These are phyloP conservation scores for Tetracladium setigerum DNA, from an alignment of 495 filamentous ascomycete genomes.

Conservation along the genomic window DNA sequence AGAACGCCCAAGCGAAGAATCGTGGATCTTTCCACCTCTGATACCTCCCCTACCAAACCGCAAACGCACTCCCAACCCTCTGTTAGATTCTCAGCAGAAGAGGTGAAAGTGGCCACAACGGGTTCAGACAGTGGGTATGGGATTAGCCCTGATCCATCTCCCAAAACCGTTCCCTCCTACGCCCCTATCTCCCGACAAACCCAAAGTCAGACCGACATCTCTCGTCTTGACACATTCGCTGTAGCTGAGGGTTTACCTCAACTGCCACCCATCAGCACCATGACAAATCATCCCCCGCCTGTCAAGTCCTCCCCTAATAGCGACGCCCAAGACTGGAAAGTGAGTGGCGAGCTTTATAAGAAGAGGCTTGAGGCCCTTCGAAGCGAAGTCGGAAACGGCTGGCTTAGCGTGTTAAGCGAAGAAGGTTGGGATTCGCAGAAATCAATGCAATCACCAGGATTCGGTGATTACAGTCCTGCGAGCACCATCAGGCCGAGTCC, in stretches of 20 bases:
- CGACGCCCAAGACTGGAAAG: constrained; percentile 52
- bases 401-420: constrained; percentile 79
- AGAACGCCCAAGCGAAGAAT: constrained; percentile 64
- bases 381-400: constrained; percentile 74
- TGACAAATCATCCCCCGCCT: constrained; percentile 31
- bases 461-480: constrained; percentile 31
- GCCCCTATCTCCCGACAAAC: constrained; percentile 13
- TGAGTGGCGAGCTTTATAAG: constrained; percentile 70
- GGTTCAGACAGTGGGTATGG: constrained; percentile 17
- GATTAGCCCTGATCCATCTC: constrained; percentile 20
- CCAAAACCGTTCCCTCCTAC: constrained; percentile 15
- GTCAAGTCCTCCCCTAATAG: constrained; percentile 31
- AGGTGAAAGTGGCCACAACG: constrained; percentile 1
- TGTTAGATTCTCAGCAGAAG: constrained; percentile 14
- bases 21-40: constrained; percentile 68
- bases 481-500: constrained; percentile 29
- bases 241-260: constrained; percentile 20
- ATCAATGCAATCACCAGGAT: constrained; percentile 8
- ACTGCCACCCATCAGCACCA: constrained; percentile 30
- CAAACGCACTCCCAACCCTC: not conserved
- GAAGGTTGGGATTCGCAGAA: constrained; percentile 47
- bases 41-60: constrained; percentile 31
- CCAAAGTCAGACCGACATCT: constrained; percentile 29
- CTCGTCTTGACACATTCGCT: constrained; percentile 38
- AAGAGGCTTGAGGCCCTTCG: constrained; percentile 80